phyloP scores from a whole-genome alignment of 2,329 filamentous ascomycete genomes.

The Alternaria atra region DNA sequence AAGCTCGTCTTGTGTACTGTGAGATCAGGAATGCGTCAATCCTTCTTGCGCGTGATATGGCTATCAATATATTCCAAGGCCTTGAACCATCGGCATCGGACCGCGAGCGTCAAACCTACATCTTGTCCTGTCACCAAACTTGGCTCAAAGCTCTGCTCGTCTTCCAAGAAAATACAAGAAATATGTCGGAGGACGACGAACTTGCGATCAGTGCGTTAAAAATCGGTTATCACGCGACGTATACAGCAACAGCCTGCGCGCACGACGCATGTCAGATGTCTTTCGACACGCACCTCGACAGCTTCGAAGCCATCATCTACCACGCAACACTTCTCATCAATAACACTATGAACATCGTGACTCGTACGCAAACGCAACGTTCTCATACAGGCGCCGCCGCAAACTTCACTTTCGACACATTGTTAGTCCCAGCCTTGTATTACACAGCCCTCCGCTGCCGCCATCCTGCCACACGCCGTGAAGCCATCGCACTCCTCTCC shows the following conservation, averaged over 20 bases:
- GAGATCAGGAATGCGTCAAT: constrained; percentile 20
- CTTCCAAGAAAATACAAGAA: background rate
- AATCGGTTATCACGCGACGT: background rate
- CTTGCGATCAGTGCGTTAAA: background rate
- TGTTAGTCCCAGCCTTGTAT: background rate
- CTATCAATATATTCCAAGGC: constrained; percentile 13
- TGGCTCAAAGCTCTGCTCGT: constrained; percentile 9
- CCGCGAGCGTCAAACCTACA: background rate
- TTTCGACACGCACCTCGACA: background rate
- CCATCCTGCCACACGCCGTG: background rate
- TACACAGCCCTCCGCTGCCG: background rate
- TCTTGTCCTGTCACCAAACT: constrained; percentile 1
- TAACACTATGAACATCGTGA: background rate
- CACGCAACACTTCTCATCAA: fast-evolving
- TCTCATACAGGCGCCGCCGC: background rate
- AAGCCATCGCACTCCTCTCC: background rate
- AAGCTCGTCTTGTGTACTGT: constrained; percentile 15
- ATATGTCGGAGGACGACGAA: background rate
- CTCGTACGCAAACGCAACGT: no score
- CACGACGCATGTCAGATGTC: background rate
- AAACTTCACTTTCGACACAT: background rate
- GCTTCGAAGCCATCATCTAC: background rate
- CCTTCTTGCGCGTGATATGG: constrained; percentile 6
- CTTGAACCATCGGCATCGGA: constrained; percentile 6
- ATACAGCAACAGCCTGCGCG: background rate